Evolutionary conservation across 176 grass and related monocot genomes (phyloP), one percentile per base, ranked within the genome.

Genomic region (Urochloa ruziziensis): DNA sequence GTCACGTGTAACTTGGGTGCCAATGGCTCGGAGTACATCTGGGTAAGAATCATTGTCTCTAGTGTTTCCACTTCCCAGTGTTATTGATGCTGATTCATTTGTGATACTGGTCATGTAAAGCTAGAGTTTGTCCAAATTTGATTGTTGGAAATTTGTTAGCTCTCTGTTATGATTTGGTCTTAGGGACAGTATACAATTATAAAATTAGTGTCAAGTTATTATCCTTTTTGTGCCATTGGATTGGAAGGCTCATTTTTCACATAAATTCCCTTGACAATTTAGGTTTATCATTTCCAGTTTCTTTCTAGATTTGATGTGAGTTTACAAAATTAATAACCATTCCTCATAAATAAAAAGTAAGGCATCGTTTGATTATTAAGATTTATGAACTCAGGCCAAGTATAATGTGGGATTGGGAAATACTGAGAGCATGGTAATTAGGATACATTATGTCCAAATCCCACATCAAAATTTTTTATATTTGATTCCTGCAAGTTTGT

Each of bases 1-100:
- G 25, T 86, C 88, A 42, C 80, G 74, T 32, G 77, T 86, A 24
- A 90, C 86, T 62, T 98, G 93, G 91, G 90, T 86, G 12, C 85
- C 93, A 40, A 89, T 93, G 91, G 88, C 82, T 63, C 81, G 36
- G 42, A 86, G 30, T 29, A 83, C 84, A 73, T 60, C 72, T 28
- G 84, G 78, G 96, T 98, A 81, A 85, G 71, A 63, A 79, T 39
- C 39, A 44, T 82, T 69, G 7, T 40, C 51, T 24, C 12, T 32
- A 3, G 10, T 44, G 24, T 81, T 29, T 67, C 23, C 43, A 43
- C 54, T 81, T 29, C 54, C 23, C 43, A 43, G 53, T 0, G 14
- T 21, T 52, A 25, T 54, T 80, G 51, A 19, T 51, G 5, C 39
- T 40, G 39, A 6, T 40, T 10, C 34, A 16, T 10, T 81, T 81